These are phyloP conservation scores for Coccomyxa sp. DNA, from an alignment of 139 green algal species.

Conservation along the genomic window DNA sequence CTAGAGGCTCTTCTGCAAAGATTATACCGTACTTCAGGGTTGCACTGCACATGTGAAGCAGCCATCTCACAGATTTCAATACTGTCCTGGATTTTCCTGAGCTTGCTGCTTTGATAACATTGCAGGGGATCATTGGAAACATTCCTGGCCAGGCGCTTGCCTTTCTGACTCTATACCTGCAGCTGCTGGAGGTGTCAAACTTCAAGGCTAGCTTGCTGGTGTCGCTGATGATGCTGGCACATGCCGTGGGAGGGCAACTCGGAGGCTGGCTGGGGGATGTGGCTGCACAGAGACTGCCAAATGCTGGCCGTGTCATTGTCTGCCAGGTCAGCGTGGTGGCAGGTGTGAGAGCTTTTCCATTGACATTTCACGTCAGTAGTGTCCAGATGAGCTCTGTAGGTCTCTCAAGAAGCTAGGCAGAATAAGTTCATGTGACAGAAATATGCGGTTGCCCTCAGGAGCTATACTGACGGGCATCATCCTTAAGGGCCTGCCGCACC, in stretches of 20 bases:
- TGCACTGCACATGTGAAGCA: no score
- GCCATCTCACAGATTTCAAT: no score
- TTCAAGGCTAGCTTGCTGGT: conserved; percentile 22
- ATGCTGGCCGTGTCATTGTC: conserved; percentile 33
- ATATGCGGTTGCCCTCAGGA: neutral
- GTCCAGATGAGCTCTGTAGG: neutral
- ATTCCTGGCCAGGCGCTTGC: conserved; percentile 49
- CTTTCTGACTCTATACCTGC: conserved; percentile 63
- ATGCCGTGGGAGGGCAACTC: conserved; percentile 25
- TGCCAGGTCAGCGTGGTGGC: conserved; percentile 42
- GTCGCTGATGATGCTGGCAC: conserved; percentile 31
- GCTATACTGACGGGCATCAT: neutral
- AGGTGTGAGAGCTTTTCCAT: conserved; percentile 18
- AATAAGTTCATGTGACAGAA: neutral
- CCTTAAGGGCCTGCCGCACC: conserved; percentile 2
- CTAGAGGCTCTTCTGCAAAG: no score
- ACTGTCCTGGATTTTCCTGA: no score
- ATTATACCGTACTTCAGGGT: no score
- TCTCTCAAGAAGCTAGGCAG: no score
- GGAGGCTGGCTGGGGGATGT: conserved; percentile 41
- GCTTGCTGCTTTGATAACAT: no score
- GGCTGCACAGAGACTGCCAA: conserved; percentile 26
- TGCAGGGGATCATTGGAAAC: conserved; percentile 47
- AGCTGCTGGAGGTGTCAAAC: conserved; percentile 58
- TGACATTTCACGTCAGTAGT: neutral